Evolutionary conservation across 2,329 filamentous ascomycete genomes (phyloP).

Genomic region (Lecanosticta acicola): DNA sequence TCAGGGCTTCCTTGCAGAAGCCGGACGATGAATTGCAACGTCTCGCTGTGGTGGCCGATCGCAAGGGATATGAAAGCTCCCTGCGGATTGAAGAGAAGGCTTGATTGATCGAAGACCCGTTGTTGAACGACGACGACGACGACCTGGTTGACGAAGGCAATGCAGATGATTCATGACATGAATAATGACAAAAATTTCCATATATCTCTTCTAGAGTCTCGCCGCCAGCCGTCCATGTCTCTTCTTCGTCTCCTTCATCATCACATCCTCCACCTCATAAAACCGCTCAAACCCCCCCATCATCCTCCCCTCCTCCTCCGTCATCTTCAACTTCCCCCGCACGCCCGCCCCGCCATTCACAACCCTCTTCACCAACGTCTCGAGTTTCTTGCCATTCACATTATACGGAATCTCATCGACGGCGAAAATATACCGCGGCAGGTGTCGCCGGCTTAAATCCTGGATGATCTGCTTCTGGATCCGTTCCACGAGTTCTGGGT

Average conservation of each 20-base stretch:
- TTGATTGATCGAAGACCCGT: slow-evolving; percentile 4
- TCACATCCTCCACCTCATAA: slow-evolving; percentile 7
- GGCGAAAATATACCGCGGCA: slow-evolving; percentile 9
- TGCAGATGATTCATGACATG: no score
- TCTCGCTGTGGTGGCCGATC: slow-evolving; percentile 5
- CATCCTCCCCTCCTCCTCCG: slow-evolving; percentile 9
- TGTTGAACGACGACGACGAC: no score
- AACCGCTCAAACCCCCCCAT: slow-evolving; percentile 6
- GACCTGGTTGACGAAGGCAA: no score
- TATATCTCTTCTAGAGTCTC: no score
- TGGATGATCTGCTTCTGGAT: slow-evolving; percentile 4
- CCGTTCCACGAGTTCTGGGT: background rate
- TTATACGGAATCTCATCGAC: slow-evolving; percentile 10
- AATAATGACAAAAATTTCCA: no score
- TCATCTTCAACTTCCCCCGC: slow-evolving; percentile 11
- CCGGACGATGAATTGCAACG: slow-evolving; percentile 10
- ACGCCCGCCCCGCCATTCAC: slow-evolving; percentile 6
- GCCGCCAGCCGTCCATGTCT: no score
- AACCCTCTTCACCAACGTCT: slow-evolving; percentile 9
- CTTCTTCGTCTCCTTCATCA: no score
- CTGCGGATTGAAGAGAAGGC: slow-evolving; percentile 11
- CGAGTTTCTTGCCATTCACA: slow-evolving; percentile 12
- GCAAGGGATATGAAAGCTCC: slow-evolving; percentile 8
- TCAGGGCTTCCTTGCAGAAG: slow-evolving; percentile 11
- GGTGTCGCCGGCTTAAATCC: slow-evolving; percentile 11